Base-by-base conservation (phyloP, 2,329 filamentous ascomycete genomes). In the Paracoccidioides brasiliensis region DNA sequence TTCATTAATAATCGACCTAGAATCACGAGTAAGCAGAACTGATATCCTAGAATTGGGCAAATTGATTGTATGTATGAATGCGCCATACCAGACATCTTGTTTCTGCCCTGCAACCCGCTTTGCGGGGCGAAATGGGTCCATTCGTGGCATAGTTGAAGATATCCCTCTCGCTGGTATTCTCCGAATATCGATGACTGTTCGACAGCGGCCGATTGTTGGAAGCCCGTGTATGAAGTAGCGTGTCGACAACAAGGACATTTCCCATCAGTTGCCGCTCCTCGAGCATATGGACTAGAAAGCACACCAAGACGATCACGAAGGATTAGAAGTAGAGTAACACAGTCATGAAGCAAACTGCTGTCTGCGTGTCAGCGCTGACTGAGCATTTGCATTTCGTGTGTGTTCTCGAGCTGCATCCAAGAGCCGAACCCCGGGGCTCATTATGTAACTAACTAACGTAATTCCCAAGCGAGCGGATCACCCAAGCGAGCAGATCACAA, bases 1-100 rank as follows among this genome's bases (percentile, higher is more conserved):
- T 68, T 85, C 82, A 61, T 85, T 85, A 67, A 85, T 79, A 61
- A 85, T 84, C 15, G 80, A 80, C 79, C 79, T 81, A 57, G 48
- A 48, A 56, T 14, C 4, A 33, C n/a, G 33, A 46, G 6, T 53
- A 55, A 38, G 38, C 51, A 14, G n/a, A 35, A 46, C 5, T 30
- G 38, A 35, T 22, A 49, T 15, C 14, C 22, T n/a, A 35, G 28
- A 5, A n/a, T n/a, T 42, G 8, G 7, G 14, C 35, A 6, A 41
- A 42, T 35, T 38, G 42, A 40, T 33, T 41, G 8, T 33, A 41
- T 22, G 22, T 22, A 22, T 22, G 22, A 22, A 22, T 22, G 22
- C 2, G 22, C 38, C 41, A 33, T 55, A 75, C 75, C 72, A 78
- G 53, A 78, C 75, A 76, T 78, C 75, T 62, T 76, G 74, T 57